Evolutionary conservation across 257 asterid genomes (phyloP).

Genomic region (Rauvolfia tetraphylla): DNA sequence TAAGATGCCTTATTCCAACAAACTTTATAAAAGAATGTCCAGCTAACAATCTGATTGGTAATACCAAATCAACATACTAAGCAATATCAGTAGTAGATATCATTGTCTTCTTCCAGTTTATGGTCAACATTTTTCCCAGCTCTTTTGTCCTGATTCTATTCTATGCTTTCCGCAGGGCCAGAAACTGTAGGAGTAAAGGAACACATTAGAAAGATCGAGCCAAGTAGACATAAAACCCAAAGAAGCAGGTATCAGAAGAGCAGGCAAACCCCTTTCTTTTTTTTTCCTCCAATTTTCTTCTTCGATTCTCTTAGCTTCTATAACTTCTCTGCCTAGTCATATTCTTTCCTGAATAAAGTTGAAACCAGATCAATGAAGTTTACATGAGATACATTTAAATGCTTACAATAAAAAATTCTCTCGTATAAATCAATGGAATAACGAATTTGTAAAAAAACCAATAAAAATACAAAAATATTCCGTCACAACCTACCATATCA

Average conservation of each 20-base stretch:
- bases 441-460: neutral
- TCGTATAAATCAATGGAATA: neutral
- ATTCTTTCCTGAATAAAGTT: constrained; percentile 69
- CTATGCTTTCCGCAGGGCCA: constrained; percentile 91
- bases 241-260: constrained; percentile 12
- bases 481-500: constrained; percentile 20
- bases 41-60: neutral
- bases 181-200: constrained; percentile 38
- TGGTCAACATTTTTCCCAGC: constrained; percentile 84
- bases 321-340: constrained; percentile 72
- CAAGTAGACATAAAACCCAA: neutral
- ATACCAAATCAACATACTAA: neutral
- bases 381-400: neutral
- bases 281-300: constrained; percentile 90
- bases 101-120: constrained; percentile 95
- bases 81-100: constrained; percentile 18
- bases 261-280: constrained; percentile 40
- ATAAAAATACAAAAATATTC: neutral
- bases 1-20: neutral
- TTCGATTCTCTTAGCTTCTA: constrained; percentile 89
- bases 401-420: neutral
- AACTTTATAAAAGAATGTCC: neutral
- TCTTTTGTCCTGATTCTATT: constrained; percentile 80
- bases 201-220: constrained; percentile 18
- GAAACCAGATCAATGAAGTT: neutral